Percentiles rank a stretch among this genome's conserved stretches.
These are phyloP conservation scores for Leishmania major DNA, from an alignment of 208 protist species.

Conservation along the genomic window DNA sequence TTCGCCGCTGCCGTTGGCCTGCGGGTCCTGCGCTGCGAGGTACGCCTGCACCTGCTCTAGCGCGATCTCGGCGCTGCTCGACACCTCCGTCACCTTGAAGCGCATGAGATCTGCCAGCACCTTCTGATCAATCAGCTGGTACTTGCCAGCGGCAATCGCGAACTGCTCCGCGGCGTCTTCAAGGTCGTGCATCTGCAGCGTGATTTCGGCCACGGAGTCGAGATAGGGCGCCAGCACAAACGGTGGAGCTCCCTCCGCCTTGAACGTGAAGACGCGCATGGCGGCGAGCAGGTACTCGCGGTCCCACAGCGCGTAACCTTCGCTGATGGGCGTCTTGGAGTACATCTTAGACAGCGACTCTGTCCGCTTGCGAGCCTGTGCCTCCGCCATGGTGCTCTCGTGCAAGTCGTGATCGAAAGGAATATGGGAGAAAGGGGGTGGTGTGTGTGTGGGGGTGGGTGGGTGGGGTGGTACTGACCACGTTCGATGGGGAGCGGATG, in stretches of 20 bases:
- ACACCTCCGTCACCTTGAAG: conserved; percentile 63
- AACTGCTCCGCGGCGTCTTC: conserved; percentile 89
- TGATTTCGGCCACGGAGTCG: conserved; percentile 82
- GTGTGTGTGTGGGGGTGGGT: not conserved
- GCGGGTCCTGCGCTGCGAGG: conserved; percentile 48
- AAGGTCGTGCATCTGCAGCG: conserved; percentile 71
- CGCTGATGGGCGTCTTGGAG: conserved; percentile 82
- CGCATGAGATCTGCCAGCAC: conserved; percentile 81
- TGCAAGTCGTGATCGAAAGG: not conserved
- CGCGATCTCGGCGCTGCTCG: conserved; percentile 55
- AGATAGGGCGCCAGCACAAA: conserved; percentile 87
- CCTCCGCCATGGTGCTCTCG: conserved; percentile 47
- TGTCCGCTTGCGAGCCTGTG: conserved; percentile 63
- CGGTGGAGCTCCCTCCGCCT: conserved; percentile 82
- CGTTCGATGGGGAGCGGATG: not conserved
- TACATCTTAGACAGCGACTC: conserved; percentile 90
- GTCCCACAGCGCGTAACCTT: conserved; percentile 91
- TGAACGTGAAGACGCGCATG: conserved; percentile 89
- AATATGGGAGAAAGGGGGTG: not conserved
- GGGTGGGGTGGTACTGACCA: not conserved
- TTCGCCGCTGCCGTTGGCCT: conserved; percentile 35
- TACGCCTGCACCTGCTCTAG: conserved; percentile 58
- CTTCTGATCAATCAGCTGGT: conserved; percentile 79
- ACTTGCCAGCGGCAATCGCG: conserved; percentile 77
- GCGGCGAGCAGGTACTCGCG: conserved; percentile 86